These are phyloP conservation scores for Gymnopus androsaceus DNA, from an alignment of 1,284 basidiomycete species.

Conservation along the genomic window DNA sequence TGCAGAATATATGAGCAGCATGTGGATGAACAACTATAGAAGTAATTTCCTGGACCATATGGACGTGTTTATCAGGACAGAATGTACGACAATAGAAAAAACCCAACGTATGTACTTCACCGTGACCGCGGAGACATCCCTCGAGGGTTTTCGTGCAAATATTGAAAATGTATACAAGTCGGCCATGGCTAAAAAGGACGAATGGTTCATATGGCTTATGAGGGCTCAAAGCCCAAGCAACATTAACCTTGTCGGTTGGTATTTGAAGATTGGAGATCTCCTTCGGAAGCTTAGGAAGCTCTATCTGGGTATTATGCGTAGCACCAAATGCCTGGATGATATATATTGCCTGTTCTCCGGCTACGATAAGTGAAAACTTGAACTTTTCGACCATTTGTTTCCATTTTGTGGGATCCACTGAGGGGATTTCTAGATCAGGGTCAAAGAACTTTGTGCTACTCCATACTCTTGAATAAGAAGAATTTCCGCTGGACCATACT, in stretches of 20 bases:
- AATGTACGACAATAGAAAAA: neutral
- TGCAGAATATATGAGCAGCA: conserved; percentile 60
- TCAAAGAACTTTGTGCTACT: neutral
- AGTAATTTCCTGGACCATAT: conserved; percentile 61
- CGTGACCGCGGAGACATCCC: conserved; percentile 64
- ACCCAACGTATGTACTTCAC: conserved; percentile 56
- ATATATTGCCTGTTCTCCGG: conserved; percentile 39
- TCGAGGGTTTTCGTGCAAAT: conserved; percentile 39
- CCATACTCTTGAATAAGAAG: neutral
- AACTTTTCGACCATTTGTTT: conserved; percentile 44
- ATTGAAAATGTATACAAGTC: conserved; percentile 56
- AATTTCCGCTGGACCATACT: conserved; percentile 32
- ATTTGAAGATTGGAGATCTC: neutral
- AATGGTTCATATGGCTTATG: conserved; percentile 50
- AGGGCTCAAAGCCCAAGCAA: conserved; percentile 61
- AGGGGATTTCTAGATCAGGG: neutral
- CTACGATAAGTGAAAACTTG: conserved; percentile 52
- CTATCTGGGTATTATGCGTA: conserved; percentile 36
- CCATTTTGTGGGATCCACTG: conserved; percentile 42
- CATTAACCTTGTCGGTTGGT: conserved; percentile 27
- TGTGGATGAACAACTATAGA: conserved; percentile 63
- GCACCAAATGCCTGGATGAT: conserved; percentile 41
- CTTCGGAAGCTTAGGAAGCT: conserved; percentile 28
- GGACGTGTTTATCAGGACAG: conserved; percentile 13
- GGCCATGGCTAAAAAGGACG: conserved; percentile 52